A percentile compares a stretch with the other conserved stretches of the same genome.
Evolutionary conservation across 192 early-diverging fungal genomes (phyloP).

Genomic region (Coemansia sp.): DNA sequence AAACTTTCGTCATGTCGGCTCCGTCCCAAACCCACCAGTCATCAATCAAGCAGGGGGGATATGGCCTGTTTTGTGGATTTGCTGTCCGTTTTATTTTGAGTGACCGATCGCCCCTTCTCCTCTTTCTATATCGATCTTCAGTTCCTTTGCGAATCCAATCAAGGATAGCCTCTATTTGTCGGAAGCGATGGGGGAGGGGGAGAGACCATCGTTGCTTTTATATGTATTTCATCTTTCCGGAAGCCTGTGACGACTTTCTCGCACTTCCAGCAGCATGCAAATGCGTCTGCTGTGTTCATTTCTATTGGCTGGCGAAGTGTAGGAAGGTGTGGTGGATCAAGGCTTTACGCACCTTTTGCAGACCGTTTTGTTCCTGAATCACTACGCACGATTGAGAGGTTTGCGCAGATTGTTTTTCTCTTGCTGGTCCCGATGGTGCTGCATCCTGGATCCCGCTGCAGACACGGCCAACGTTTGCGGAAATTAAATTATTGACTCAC

Average conservation of each 20-base stretch:
- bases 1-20: constrained; percentile 1
- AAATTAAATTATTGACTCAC: too few species aligned
- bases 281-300: background rate
- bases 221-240: background rate
- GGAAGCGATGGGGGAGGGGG: too few species aligned
- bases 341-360: background rate
- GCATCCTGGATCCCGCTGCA: background rate
- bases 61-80: background rate
- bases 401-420: too few species aligned
- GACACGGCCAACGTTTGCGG: too few species aligned
- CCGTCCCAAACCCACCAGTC: constrained; percentile 5
- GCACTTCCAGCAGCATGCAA: background rate
- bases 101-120: background rate
- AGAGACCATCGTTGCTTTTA: background rate
- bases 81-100: background rate
- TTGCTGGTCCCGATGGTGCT: too few species aligned
- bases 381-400: background rate
- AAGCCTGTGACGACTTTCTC: background rate
- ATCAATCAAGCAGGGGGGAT: too few species aligned
- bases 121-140: background rate
- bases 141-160: background rate
- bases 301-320: background rate
- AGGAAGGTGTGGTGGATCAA: background rate
- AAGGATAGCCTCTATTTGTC: background rate
- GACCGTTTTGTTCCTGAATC: background rate